A percentile compares a stretch with the other conserved stretches of the same genome.
Evolutionary conservation across 148 eudicot species (phyloP).

Genomic region (Rhododendron ovatum): DNA sequence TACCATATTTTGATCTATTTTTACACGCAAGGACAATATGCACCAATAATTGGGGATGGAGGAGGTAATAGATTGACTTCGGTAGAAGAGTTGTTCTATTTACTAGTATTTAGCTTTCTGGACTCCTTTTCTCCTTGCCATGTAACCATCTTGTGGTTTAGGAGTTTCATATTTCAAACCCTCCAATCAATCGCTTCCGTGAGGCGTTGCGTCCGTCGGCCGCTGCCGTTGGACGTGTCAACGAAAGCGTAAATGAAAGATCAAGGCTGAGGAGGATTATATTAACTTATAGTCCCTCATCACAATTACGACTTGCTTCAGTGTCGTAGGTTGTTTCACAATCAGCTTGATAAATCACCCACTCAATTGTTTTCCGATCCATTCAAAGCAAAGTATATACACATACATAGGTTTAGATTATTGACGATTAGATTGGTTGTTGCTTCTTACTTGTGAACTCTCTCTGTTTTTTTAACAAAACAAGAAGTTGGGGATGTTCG

Average conservation of each 20-base stretch:
- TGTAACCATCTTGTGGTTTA: too few species aligned
- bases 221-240: too few species aligned
- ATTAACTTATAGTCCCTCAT: not conserved
- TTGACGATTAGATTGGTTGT: not conserved
- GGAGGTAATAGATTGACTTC: not conserved
- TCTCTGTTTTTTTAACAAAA: not conserved
- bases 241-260: too few species aligned
- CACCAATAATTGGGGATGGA: not conserved
- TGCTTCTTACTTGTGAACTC: slow-evolving; percentile 16
- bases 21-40: not conserved
- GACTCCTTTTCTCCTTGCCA: not conserved
- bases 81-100: not conserved
- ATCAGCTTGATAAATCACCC: not conserved
- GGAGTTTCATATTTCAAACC: too few species aligned
- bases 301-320: not conserved
- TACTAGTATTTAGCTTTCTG: not conserved
- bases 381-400: not conserved
- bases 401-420: not conserved
- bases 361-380: not conserved
- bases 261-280: too few species aligned
- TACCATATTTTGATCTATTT: too few species aligned
- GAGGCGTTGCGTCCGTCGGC: too few species aligned
- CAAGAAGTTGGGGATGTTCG: not conserved
- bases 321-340: not conserved
- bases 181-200: too few species aligned